A percentile compares a stretch with the other conserved stretches of the same genome.
These are phyloP conservation scores for Aspergillus novoparasiticus DNA, from an alignment of 2,329 filamentous ascomycete genomes.

Conservation along the genomic window DNA sequence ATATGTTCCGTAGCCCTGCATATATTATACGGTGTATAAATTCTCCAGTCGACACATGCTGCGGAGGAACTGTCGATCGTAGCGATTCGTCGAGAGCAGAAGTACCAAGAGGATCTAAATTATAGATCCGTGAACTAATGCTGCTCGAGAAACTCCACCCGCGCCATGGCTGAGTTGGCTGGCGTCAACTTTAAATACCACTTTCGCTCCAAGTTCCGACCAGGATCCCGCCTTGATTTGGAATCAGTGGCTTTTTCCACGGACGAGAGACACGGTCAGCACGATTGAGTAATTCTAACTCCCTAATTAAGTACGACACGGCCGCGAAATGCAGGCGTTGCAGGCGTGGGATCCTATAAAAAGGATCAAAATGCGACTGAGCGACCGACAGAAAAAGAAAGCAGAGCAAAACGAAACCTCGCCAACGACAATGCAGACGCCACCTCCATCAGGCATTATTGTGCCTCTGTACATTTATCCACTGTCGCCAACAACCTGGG, in stretches of 20 bases:
- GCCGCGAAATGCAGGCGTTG: not conserved
- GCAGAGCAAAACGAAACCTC: not conserved
- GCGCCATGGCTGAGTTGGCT: not conserved
- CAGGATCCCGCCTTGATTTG: not conserved
- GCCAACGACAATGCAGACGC: not conserved
- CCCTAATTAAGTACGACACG: not conserved
- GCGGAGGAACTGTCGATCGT: not conserved
- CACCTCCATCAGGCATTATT: constrained; percentile 12
- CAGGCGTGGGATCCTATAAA: not conserved
- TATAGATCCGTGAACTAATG: not conserved
- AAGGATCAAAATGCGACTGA: not conserved
- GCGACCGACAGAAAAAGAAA: not conserved
- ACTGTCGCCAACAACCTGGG: constrained; percentile 16
- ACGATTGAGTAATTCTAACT: not conserved
- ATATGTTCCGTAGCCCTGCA: not conserved
- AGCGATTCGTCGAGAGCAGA: not conserved
- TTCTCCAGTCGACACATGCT: not conserved
- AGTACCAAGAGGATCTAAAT: not conserved
- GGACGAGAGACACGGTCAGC: not conserved
- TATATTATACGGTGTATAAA: not conserved
- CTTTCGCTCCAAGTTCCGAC: not conserved
- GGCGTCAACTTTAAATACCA: constrained; percentile 1
- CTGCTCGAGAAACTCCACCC: not conserved
- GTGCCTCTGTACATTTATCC: constrained; percentile 24
- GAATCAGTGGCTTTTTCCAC: too few relatives aligned